Evolutionary conservation across 2,329 filamentous ascomycete genomes (phyloP), one percentile per base, ranked within the genome.

Genomic region (Neopestalotiopsis clavispora): DNA sequence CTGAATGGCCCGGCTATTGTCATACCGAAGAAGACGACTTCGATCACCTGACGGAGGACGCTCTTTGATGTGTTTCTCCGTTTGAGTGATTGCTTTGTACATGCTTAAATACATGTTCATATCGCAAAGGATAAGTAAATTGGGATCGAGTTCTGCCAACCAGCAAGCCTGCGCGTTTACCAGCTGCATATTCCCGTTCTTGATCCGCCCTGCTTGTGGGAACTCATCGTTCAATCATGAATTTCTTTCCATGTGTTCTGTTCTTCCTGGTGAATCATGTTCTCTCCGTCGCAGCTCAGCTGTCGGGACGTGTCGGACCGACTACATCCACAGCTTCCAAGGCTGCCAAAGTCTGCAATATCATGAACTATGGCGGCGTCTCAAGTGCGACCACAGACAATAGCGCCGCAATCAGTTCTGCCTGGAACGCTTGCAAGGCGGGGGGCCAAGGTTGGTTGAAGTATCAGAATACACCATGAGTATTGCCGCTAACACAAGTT

Each of bases 321-420:
- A 89, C 74, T 2, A 79, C 76, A 5, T 73, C 73, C 13, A 71
- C 72, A 12, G 71, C 69, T n/a, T 68, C 70, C 60, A 78, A 79
- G 71, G 71, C 74, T 38, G 72, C 74, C n/a, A 72, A 70, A 66
- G 70, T 78, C 3, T 88, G 85, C 78, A 84, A 84, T 73, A 84
- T 88, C 66, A 79, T 84, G 67, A 74, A 82, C 65, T 86, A 86
- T 71, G 85, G 86, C 12, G 86, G 80, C 32, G 79, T 79, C 20
- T 83, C 84, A 1, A 82, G 84, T 71, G 83, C 83, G 49, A 76
- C 78, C 13, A 84, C 83, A 2, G 85, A 87, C 71, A 78, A 76
- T 69, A 69, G 76, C 62, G 73, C 67, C 28, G 76, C 76, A 28
- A 75, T 78, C 67, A 67, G 66, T n/a, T 64, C 70, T 20, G 74